phyloP scores from a whole-genome alignment of 1,284 basidiomycete species.

The Malassezia cuniculi region DNA sequence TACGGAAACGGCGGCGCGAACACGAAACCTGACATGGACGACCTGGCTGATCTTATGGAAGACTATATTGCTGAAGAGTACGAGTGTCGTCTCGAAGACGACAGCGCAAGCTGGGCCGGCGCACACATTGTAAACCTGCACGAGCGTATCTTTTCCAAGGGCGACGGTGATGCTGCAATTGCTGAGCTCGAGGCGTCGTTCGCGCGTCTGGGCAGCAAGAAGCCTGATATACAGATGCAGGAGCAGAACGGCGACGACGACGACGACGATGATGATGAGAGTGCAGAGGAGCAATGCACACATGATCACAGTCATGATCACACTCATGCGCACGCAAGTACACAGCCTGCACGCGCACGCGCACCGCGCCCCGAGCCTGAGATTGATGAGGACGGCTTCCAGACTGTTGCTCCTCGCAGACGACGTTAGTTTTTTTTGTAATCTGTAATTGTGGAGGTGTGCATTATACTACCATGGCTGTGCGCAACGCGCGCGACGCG shows the following conservation, averaged over 20 bases:
- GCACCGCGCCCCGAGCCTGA: constrained; percentile 15
- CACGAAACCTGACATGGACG: constrained; percentile 32
- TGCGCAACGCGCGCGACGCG: background rate
- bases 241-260: constrained; percentile 1
- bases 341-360: constrained; percentile 9
- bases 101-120: constrained; percentile 27
- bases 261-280: constrained; percentile 20
- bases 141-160: constrained; percentile 23
- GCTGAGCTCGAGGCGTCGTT: constrained; percentile 24
- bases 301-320: constrained; percentile 2
- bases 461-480: constrained; percentile 1
- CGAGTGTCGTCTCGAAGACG: constrained; percentile 37
- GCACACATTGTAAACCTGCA: constrained; percentile 25
- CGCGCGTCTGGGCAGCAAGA: no score
- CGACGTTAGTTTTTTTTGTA: constrained; percentile 18
- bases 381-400: constrained; percentile 27
- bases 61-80: constrained; percentile 38
- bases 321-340: constrained; percentile 11
- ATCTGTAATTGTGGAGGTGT: background rate
- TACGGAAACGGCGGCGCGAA: constrained; percentile 22
- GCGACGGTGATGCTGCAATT: constrained; percentile 19
- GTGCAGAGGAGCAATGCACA: constrained; percentile 4
- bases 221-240: constrained; percentile 5
- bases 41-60: constrained; percentile 33
- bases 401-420: constrained; percentile 30